Evolutionary conservation across 805 yeast species (phyloP), one percentile per base, ranked within the genome.

Genomic region (Sugiyamaella floridensis): DNA sequence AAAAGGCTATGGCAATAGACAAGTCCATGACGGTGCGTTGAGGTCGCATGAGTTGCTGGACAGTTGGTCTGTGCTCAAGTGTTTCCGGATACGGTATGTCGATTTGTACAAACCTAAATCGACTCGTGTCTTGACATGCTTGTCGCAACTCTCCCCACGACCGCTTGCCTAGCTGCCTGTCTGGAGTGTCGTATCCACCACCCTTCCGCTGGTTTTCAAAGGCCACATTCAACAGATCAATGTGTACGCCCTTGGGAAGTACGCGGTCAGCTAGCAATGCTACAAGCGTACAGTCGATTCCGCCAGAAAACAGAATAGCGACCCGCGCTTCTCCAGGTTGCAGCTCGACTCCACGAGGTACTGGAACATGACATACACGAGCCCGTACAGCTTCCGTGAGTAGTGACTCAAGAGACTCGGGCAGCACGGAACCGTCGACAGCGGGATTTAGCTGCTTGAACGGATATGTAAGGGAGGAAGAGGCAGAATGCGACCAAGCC

Each of bases 1-100:
- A 89, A 63, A 93, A 93, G 0, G 99, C 99, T 55, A 92, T 81
- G 1, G 97, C 97, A 49, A 93, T 93, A 0, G 96, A 86, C 19
- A 89, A 69, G 67, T 93, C 99, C 98, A 93, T 93, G 58, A 89
- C 98, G 0, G 97, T 89, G 44, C 79, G 76, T 54, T 82, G 80
- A 0, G 99, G 99, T 62, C 75, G 82, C 77, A 93, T 93, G 43
- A 92, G 70, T 22, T 76, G 71, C 44, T 74, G 67, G 0, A 92
- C 95, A 2, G 71, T 66, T 0, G 71, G 67, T 49, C 76, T 77
- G 40, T 77, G 77, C 2, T 62, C 43, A 9, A 78, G 60, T 69
- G 89, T 88, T 47, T 80, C 83, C 5, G 77, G 79, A 61, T 85
- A 90, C 1, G 85, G 70, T 1, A 93, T 85, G 62, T 93, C 79